Evolutionary conservation across 1,284 basidiomycete genomes (phyloP), one percentile per base, ranked within the genome.

Genomic region (Coniferiporia sulphurascens): DNA sequence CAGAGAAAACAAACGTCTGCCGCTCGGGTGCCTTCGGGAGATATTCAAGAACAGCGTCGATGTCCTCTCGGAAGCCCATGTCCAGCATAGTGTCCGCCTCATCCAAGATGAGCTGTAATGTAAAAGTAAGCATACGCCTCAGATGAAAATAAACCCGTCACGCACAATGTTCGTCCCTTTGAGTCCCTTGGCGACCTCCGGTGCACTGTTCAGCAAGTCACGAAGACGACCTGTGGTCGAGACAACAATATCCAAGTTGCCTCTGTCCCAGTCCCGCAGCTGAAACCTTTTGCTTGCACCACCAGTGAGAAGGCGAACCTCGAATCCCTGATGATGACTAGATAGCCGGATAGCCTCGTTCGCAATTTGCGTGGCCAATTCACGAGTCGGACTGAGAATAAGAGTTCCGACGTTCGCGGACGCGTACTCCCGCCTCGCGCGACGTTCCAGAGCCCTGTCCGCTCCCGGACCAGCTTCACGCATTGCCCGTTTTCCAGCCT

Each of bases 71-170:
- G 85, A 99, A 99, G 65, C 96, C 96, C 89, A 98, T 93, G 65
- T 98, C 95, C 46, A 99, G 80, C 12, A 98, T 80, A 0, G 93
- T 96, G 72, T 99, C 97, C 9, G 95, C 95, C 74, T 98, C 96
- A 69, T 99, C 96, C 56, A 99, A 78, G 62, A 98, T 80, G 59
- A 98, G 80, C 86, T 93, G 67, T 41, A 53, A 44, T 62, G n/a
- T 53, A 50, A 19, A 5, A n/a, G 27, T 51, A 55, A 65, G 62
- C 65, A 58, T 32, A 43, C 1, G 19, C 32, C 13, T 34, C 32
- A 27, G 7, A 46, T 21, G 7, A 58, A 56, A 34, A n/a, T n/a
- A 41, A 48, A 3, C 15, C 48, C 44, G 55, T 48, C 27, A 73
- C 85, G 44, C 64, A 88, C 89, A 67, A 84, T 76, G 66, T 85